Base-by-base conservation (phyloP, 345 rosid species). In the Boechera retrofracta region DNA sequence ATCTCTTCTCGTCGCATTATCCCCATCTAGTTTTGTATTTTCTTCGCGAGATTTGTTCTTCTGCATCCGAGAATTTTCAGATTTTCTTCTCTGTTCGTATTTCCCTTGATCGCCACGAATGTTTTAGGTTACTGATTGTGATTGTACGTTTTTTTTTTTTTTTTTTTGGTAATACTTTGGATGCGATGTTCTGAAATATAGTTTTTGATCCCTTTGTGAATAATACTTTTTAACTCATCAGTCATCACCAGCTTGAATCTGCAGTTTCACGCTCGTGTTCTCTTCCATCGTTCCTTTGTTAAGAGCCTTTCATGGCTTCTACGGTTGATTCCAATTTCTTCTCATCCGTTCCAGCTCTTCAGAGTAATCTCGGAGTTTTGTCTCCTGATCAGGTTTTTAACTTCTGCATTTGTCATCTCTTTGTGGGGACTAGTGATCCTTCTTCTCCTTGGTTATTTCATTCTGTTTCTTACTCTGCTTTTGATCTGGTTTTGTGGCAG, bases 291-390 rank as follows among this genome's bases (percentile, higher is more conserved):
- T 51, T 51, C 35, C 38, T 69, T 54, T 21, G 66, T 56, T 12
- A 18, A 38, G n/a, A 60, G 29, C 64, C 10, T 13, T 63, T 7
- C 39, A 83, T 83, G 89, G 84, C 81, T 62, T 76, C 84, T 9
- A 32, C 80, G 8, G 38, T 76, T 0, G 72, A 77, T 24, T 81
- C 80, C 48, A 85, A 73, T 67, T 67, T 85, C 68, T 86, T 88
- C 72, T 77, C 86, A 56, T 74, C 86, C 24, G 80, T 85, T n/a
- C 89, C 94, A 33, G 72, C 83, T 79, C 92, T 94, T 59, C 81
- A 67, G 26, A 84, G 78, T 38, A 94, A 90, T 79, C 86, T 91
- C 51, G 64, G 33, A 31, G 79, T 87, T 74, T 81, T 91, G 38
- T 82, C 89, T 21, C 83, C 87, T 10, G 85, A 89, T 24, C 87